These are phyloP conservation scores for Viola odorata DNA, from an alignment of 345 rosid species.

Conservation along the genomic window DNA sequence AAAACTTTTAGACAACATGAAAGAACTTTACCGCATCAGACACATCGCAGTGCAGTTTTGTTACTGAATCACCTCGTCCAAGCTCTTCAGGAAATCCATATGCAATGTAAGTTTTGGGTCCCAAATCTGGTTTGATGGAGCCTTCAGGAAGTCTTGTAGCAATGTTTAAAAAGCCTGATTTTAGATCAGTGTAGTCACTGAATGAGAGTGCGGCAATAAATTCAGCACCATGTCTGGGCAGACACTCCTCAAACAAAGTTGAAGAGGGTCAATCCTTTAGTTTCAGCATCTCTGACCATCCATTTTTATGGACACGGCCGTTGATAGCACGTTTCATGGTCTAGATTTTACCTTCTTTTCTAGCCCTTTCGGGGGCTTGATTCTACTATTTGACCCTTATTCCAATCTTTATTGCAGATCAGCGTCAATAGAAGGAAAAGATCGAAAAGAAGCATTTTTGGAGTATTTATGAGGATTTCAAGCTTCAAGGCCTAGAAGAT, in stretches of 20 bases:
- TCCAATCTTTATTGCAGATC: no score
- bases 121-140: conserved; percentile 8
- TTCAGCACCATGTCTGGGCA: conserved; percentile 10
- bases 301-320: not conserved
- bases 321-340: no score
- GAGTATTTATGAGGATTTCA: no score
- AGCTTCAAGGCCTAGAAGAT: no score
- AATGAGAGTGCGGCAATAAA: conserved; percentile 1
- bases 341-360: no score
- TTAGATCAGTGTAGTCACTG: conserved; percentile 3
- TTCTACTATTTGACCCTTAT: no score
- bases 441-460: no score
- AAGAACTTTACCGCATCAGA: not conserved
- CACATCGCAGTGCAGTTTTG: conserved; percentile 9
- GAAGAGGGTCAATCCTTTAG: conserved; percentile 11
- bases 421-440: no score
- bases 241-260: conserved; percentile 8
- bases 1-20: no score
- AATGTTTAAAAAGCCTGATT: conserved; percentile 4
- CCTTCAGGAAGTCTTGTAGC: not conserved
- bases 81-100: conserved; percentile 12
- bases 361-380: no score
- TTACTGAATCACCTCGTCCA: conserved; percentile 15
- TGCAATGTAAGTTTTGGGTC: conserved; percentile 13
- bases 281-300: conserved; percentile 10